A percentile compares a stretch with the other conserved stretches of the same genome.
Conservation (phyloP, 495 filamentous ascomycete genomes). For the Cercophora samala region DNA sequence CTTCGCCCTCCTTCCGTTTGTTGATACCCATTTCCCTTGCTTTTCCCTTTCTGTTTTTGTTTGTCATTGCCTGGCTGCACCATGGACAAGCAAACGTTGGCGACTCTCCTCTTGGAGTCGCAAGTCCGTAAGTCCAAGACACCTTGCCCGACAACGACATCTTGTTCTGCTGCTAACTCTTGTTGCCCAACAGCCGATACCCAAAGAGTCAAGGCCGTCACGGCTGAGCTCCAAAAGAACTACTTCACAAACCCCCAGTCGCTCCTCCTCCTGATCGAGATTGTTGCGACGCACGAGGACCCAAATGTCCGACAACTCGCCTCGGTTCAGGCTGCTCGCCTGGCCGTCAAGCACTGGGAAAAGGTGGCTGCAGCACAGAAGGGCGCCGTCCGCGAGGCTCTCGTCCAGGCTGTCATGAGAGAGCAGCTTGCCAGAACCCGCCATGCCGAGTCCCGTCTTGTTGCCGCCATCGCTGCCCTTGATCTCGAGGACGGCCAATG, state of each 20-base stretch:
- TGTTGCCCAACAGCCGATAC: constrained; percentile 61
- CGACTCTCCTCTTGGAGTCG: constrained; percentile 70
- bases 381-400: constrained; percentile 69
- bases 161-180: constrained; percentile 32
- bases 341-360: constrained; percentile 86
- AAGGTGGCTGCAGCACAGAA: constrained; percentile 58
- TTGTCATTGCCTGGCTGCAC: constrained; percentile 12
- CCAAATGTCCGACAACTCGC: constrained; percentile 78
- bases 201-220: constrained; percentile 79
- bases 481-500: constrained; percentile 87
- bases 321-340: constrained; percentile 76
- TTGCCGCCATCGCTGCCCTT: constrained; percentile 79
- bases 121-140: constrained; percentile 67
- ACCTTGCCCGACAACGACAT: neutral
- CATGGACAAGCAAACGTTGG: constrained; percentile 74
- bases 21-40: constrained; percentile 31
- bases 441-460: constrained; percentile 82
- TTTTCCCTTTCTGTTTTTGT: constrained; percentile 12
- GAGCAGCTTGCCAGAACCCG: constrained; percentile 71
- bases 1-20: constrained; percentile 16
- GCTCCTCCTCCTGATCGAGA: constrained; percentile 77
- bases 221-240: constrained; percentile 82
- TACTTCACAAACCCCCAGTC: constrained; percentile 84
- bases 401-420: constrained; percentile 75
- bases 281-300: constrained; percentile 71